These are phyloP conservation scores for Amoeboaphelidium occidentale DNA, from an alignment of 371 early-diverging fungal genomes.

Conservation along the genomic window DNA sequence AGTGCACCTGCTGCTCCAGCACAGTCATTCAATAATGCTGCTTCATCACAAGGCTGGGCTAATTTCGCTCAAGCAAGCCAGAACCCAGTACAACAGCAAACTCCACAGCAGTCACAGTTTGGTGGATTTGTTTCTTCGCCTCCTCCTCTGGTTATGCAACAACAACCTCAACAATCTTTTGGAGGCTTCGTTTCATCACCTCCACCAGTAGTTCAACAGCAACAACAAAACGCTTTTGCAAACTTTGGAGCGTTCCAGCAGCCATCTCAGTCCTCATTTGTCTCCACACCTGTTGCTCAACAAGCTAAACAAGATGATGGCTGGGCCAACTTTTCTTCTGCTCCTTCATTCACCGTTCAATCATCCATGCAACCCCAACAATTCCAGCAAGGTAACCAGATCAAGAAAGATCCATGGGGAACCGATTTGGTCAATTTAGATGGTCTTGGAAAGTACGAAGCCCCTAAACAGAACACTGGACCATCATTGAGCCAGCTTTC, in stretches of 20 bases:
- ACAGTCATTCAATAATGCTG: too few species aligned
- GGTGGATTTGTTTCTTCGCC: too few species aligned
- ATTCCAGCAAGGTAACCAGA: neutral
- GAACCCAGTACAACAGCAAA: too few species aligned
- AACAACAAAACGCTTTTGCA: neutral
- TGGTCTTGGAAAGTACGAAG: neutral
- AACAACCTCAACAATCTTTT: too few species aligned
- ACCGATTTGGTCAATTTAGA: conserved; percentile 2
- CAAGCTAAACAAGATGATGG: neutral
- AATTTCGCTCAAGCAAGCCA: too few species aligned
- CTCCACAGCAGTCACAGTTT: too few species aligned
- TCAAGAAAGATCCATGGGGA: neutral
- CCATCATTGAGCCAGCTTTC: conserved; percentile 3
- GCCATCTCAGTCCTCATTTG: neutral
- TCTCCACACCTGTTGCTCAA: neutral
- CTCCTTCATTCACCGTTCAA: neutral
- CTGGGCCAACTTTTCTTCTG: neutral
- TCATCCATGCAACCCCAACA: neutral
- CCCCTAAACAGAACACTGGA: neutral
- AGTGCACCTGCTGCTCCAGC: too few species aligned
- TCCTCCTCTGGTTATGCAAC: too few species aligned
- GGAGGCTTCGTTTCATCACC: too few species aligned
- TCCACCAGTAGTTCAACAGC: too few species aligned
- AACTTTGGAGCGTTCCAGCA: conserved; percentile 6
- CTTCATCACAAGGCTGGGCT: too few species aligned